phyloP scores from a whole-genome alignment of 495 filamentous ascomycete species.

The Penicillium samsonianum region DNA sequence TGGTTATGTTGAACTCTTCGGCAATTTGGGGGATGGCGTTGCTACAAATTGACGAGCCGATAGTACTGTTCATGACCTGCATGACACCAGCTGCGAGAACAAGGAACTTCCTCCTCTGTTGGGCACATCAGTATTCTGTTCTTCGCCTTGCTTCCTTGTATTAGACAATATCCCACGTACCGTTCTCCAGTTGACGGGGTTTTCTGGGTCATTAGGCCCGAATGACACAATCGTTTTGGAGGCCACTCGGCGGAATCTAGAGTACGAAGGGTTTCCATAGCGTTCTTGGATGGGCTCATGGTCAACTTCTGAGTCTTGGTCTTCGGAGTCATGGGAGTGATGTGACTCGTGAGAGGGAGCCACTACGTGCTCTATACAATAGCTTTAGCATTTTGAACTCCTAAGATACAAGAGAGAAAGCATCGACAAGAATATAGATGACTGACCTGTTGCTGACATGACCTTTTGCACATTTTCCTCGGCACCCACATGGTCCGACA shows the following conservation, averaged over 20 bases:
- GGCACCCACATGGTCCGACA: constrained; percentile 23
- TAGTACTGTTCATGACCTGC: constrained; percentile 72
- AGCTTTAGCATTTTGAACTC: neutral
- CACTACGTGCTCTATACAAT: constrained; percentile 17
- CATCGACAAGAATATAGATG: neutral
- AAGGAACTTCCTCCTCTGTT: constrained; percentile 54
- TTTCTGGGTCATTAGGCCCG: constrained; percentile 61
- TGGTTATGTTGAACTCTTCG: constrained; percentile 57
- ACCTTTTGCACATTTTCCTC: constrained; percentile 30
- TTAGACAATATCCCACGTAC: constrained; percentile 13
- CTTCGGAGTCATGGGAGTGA: constrained; percentile 17
- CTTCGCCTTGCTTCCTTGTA: neutral
- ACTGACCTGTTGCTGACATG: constrained; percentile 28
- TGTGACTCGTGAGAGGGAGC: constrained; percentile 22
- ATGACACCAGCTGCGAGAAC: constrained; percentile 59
- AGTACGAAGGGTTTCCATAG: constrained; percentile 32
- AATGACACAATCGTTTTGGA: constrained; percentile 40
- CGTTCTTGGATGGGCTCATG: constrained; percentile 37
- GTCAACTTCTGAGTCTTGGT: constrained; percentile 23
- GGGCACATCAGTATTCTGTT: constrained; percentile 9
- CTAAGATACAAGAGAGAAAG: neutral
- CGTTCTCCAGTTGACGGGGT: constrained; percentile 62
- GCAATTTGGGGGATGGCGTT: constrained; percentile 61
- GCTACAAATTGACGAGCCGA: constrained; percentile 67
- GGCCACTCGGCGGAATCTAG: constrained; percentile 34